These are phyloP conservation scores for Paraphoma chrysanthemicola DNA, from an alignment of 2,329 filamentous ascomycete genomes.

Conservation along the genomic window DNA sequence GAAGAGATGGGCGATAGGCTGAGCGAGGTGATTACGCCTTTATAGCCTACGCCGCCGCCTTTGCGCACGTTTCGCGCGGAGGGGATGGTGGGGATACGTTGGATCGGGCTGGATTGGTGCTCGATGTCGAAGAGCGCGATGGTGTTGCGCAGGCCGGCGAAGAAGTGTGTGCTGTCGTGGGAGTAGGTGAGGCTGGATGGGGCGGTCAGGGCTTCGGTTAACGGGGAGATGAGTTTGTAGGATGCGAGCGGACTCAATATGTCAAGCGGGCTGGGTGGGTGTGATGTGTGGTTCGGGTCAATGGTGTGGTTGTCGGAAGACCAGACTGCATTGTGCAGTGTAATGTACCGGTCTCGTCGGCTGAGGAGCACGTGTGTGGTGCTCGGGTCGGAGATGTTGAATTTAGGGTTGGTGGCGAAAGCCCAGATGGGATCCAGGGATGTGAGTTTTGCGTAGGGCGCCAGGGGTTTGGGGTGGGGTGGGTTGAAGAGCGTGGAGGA, in stretches of 20 bases:
- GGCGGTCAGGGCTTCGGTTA: conserved; percentile 63
- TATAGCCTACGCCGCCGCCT: conserved; percentile 59
- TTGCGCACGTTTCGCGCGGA: conserved; percentile 50
- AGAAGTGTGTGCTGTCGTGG: conserved; percentile 57
- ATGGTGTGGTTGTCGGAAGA: conserved; percentile 38
- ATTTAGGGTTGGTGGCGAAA: conserved; percentile 62
- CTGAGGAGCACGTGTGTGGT: conserved; percentile 61
- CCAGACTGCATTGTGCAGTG: conserved; percentile 62
- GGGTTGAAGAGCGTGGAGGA: conserved; percentile 13
- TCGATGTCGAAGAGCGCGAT: conserved; percentile 65
- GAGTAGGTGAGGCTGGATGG: conserved; percentile 64
- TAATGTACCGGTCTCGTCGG: conserved; percentile 62
- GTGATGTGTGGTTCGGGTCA: conserved; percentile 1
- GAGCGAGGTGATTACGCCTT: conserved; percentile 63
- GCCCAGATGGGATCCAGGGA: conserved; percentile 61
- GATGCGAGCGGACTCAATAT: conserved; percentile 49
- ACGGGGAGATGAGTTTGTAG: conserved; percentile 62
- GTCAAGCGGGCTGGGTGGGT: conserved; percentile 18
- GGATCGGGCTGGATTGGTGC: conserved; percentile 55
- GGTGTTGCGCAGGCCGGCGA: conserved; percentile 62
- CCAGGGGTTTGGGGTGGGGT: conserved; percentile 35
- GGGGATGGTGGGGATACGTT: conserved; percentile 54
- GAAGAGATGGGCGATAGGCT: conserved; percentile 40
- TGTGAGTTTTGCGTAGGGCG: conserved; percentile 54
- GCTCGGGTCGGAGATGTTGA: conserved; percentile 57